Evolutionary conservation across 495 filamentous ascomycete genomes (phyloP).

Genomic region (Lentithecium fluviatile): DNA sequence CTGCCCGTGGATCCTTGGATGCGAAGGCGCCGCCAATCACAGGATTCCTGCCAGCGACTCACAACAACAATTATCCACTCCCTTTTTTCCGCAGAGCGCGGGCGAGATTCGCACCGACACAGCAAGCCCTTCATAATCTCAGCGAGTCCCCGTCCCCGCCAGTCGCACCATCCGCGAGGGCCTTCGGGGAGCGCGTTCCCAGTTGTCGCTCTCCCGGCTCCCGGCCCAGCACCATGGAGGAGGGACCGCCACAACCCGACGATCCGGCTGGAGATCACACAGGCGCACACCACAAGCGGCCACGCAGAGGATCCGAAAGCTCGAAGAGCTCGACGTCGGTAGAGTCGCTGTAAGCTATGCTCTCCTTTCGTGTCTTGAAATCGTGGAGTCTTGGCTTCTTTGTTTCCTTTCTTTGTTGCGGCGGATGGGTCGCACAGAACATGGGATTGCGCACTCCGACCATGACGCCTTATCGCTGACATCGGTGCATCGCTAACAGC

Average conservation of each 20-base stretch:
- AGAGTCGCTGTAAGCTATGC: slow-evolving; percentile 31
- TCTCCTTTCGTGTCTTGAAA: not conserved
- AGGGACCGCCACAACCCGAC: slow-evolving; percentile 36
- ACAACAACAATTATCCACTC: slow-evolving; percentile 16
- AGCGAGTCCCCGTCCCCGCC: not conserved
- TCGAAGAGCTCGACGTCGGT: slow-evolving; percentile 29
- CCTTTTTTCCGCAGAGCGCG: slow-evolving; percentile 15
- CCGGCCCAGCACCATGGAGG: slow-evolving; percentile 36
- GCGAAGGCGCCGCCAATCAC: slow-evolving; percentile 24
- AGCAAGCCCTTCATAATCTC: not conserved
- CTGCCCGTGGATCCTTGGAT: slow-evolving; percentile 9
- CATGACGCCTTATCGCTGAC: too few relatives aligned
- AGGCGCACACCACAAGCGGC: slow-evolving; percentile 28
- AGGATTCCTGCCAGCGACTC: slow-evolving; percentile 4
- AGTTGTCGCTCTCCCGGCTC: slow-evolving; percentile 22
- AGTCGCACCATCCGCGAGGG: slow-evolving; percentile 3
- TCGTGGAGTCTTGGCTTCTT: not conserved
- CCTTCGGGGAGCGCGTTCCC: slow-evolving; percentile 5
- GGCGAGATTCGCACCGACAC: not conserved
- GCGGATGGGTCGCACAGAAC: not conserved
- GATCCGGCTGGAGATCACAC: slow-evolving; percentile 32
- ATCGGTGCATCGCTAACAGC: slow-evolving; percentile 11
- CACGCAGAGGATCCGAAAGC: slow-evolving; percentile 21
- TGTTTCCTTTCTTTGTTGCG: not conserved
- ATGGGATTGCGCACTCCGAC: too few relatives aligned